phyloP scores from a whole-genome alignment of 2,329 filamentous ascomycete species.

The Botrytis elliptica region DNA sequence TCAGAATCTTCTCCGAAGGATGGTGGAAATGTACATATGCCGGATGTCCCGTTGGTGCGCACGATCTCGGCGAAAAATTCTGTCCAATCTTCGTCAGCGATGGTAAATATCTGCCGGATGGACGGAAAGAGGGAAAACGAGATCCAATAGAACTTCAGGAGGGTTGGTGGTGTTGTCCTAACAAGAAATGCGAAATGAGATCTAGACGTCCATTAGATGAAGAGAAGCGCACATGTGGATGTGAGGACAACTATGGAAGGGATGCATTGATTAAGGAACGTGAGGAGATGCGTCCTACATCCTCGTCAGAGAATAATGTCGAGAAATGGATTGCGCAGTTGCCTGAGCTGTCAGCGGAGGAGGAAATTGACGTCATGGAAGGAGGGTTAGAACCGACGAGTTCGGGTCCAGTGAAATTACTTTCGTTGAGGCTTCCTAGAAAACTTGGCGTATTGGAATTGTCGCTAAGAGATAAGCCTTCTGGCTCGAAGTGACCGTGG shows the following conservation, averaged over 20 bases:
- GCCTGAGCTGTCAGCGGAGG: background rate
- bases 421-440: background rate
- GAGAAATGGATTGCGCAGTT: no score
- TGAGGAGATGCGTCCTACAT: background rate
- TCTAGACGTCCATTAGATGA: no score
- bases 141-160: background rate
- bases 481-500: background rate
- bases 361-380: background rate
- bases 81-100: background rate
- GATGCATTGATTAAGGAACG: background rate
- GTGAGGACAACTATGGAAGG: background rate
- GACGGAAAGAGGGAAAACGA: background rate
- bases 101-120: background rate
- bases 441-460: background rate
- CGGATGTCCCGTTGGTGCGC: background rate
- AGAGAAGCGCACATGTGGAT: background rate
- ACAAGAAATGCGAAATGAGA: background rate
- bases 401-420: background rate
- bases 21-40: background rate
- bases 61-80: background rate
- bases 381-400: background rate
- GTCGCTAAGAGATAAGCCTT: background rate
- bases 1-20: background rate
- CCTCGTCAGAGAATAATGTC: background rate
- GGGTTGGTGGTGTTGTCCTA: background rate